Evolutionary conservation across 371 early-diverging fungal genomes (phyloP).

Genomic region (Saksenaea vasiformis): DNA sequence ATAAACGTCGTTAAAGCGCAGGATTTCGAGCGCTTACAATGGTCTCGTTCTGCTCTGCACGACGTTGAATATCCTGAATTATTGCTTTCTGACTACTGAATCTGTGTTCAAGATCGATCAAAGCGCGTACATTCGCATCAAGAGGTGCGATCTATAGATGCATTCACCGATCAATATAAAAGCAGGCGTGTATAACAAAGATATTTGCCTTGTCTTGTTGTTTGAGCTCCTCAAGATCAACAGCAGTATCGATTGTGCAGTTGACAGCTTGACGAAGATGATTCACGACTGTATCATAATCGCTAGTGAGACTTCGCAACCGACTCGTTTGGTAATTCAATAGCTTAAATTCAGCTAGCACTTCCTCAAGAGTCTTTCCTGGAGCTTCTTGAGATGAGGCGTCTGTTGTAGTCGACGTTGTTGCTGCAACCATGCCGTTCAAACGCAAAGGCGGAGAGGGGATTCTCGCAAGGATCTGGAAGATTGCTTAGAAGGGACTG

Average conservation of each 20-base stretch:
- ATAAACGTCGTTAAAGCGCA: neutral
- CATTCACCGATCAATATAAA: neutral
- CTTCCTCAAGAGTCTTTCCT: neutral
- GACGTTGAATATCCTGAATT: neutral
- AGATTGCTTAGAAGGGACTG: no score
- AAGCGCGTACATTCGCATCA: conserved; percentile 1
- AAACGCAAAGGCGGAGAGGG: no score
- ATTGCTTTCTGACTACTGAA: conserved; percentile 14
- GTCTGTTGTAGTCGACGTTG: neutral
- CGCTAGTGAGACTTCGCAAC: conserved; percentile 1
- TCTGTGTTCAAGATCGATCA: conserved; percentile 17
- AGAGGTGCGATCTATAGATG: neutral
- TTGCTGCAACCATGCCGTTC: neutral
- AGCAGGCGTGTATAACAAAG: neutral
- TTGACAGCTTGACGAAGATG: conserved; percentile 9
- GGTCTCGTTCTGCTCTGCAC: neutral
- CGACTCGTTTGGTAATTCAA: neutral
- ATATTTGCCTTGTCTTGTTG: conserved; percentile 4
- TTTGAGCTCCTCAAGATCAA: conserved; percentile 18
- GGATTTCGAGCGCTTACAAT: neutral
- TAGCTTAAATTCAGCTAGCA: conserved; percentile 1
- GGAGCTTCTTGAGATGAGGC: neutral
- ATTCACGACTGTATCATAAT: conserved; percentile 8
- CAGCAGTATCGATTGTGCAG: conserved; percentile 10
- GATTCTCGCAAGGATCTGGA: no score